Evolutionary conservation across 306 rosid genomes (phyloP).

Genomic region (Argentina anserina): DNA sequence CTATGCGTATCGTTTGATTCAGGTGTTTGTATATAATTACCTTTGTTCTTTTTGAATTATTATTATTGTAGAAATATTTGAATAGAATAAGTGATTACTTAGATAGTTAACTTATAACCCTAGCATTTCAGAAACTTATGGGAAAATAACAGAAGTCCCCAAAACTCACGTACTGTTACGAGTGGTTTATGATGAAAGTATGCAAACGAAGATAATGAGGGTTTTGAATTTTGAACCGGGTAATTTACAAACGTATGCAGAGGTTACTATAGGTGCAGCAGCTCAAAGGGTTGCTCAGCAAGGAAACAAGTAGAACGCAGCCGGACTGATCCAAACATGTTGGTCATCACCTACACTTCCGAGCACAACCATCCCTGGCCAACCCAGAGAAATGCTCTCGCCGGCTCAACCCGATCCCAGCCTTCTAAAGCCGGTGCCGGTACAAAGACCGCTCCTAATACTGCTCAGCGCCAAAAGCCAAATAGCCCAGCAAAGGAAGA

Average conservation of each 20-base stretch:
- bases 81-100: background rate
- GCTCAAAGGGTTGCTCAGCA: slow-evolving; percentile 91
- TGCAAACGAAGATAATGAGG: background rate
- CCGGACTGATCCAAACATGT: slow-evolving; percentile 88
- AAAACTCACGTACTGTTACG: too few relatives aligned
- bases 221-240: background rate
- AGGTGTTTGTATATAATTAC: too few relatives aligned
- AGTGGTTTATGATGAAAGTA: slow-evolving; percentile 10
- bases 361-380: slow-evolving; percentile 99
- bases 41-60: too few relatives aligned
- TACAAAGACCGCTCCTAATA: slow-evolving; percentile 21
- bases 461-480: slow-evolving; percentile 20
- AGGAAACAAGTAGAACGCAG: slow-evolving; percentile 93
- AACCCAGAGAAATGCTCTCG: slow-evolving; percentile 86
- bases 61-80: background rate
- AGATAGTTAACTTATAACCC: background rate
- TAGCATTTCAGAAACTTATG: too few relatives aligned
- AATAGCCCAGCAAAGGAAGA: slow-evolving; percentile 44
- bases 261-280: slow-evolving; percentile 94
- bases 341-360: slow-evolving; percentile 89
- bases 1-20: background rate
- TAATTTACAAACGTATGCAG: slow-evolving; percentile 25
- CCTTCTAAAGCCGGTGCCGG: slow-evolving; percentile 41
- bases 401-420: slow-evolving; percentile 77
- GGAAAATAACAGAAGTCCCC: too few relatives aligned